Evolutionary conservation across 2,329 filamentous ascomycete genomes (phyloP).

Genomic region (Phyllosticta paracitricarpa): DNA sequence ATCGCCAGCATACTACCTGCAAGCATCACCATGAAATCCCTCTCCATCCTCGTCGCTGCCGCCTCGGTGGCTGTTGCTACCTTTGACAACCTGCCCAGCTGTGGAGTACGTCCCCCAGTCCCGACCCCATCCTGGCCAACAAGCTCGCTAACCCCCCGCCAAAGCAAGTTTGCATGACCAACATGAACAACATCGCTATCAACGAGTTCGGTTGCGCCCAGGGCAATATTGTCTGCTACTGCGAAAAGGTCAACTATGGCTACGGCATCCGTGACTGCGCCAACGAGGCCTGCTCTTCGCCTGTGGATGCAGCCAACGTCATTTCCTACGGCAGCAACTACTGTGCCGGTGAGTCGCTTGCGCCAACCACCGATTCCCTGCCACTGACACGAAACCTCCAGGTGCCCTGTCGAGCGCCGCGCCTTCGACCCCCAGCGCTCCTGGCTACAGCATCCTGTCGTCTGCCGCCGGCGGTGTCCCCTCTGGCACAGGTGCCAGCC

Average conservation of each 20-base stretch:
- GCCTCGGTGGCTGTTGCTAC: conserved; percentile 27
- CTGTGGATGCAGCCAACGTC: conserved; percentile 19
- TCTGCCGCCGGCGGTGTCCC: conserved; percentile 12
- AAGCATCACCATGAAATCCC: conserved; percentile 26
- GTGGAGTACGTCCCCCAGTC: conserved; percentile 24
- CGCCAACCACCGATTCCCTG: background rate
- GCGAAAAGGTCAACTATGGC: conserved; percentile 34
- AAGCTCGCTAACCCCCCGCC: background rate
- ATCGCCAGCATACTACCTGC: background rate
- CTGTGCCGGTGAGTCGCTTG: conserved; percentile 21
- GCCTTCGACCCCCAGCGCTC: conserved; percentile 11
- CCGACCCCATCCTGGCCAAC: background rate
- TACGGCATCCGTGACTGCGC: conserved; percentile 41
- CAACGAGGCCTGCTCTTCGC: conserved; percentile 28
- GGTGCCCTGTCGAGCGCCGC: conserved; percentile 7
- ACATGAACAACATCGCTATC: conserved; percentile 35
- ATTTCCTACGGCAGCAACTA: conserved; percentile 24
- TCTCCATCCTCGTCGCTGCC: conserved; percentile 26
- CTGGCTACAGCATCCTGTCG: conserved; percentile 17
- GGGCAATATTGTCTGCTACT: conserved; percentile 34
- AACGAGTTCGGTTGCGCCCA: conserved; percentile 30
- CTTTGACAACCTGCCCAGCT: conserved; percentile 18
- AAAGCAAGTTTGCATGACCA: conserved; percentile 34
- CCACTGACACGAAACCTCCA: conserved; percentile 8
- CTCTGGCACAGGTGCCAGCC: background rate